These are phyloP conservation scores for Hyaloscypha bicolor DNA, from an alignment of 495 filamentous ascomycete genomes.

Conservation along the genomic window DNA sequence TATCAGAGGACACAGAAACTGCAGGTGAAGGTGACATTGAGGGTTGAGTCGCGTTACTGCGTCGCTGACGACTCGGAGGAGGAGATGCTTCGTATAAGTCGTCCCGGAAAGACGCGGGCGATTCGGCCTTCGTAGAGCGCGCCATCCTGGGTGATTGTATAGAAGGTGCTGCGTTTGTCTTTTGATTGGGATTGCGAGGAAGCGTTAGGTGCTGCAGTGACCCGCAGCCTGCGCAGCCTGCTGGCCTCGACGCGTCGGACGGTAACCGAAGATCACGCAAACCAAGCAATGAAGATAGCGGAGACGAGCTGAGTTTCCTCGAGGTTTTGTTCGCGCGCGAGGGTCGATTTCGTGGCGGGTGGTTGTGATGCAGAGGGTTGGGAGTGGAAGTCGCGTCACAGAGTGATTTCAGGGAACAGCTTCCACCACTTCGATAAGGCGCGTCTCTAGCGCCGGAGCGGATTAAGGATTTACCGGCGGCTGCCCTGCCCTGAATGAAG, in stretches of 20 bases:
- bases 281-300: neutral
- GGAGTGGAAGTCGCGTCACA: neutral
- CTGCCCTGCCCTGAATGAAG: neutral
- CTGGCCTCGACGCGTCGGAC: neutral
- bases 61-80: conserved; percentile 10
- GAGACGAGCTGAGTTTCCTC: neutral
- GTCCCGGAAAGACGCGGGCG: conserved; percentile 11
- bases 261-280: neutral
- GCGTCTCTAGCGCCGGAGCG: neutral
- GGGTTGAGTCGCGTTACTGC: conserved; percentile 16
- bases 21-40: conserved; percentile 43
- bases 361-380: neutral
- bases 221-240: neutral
- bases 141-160: conserved; percentile 8
- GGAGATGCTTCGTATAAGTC: conserved; percentile 29
- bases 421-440: neutral
- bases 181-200: neutral
- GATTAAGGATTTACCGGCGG: neutral
- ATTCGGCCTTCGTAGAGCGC: conserved; percentile 22
- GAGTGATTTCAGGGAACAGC: neutral
- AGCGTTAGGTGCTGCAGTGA: neutral
- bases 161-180: neutral
- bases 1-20: conserved; percentile 47
- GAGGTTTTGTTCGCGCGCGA: neutral
- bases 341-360: neutral